Base-by-base conservation (phyloP, 2,329 filamentous ascomycete genomes). In the Pestalotiopsis sp. region DNA sequence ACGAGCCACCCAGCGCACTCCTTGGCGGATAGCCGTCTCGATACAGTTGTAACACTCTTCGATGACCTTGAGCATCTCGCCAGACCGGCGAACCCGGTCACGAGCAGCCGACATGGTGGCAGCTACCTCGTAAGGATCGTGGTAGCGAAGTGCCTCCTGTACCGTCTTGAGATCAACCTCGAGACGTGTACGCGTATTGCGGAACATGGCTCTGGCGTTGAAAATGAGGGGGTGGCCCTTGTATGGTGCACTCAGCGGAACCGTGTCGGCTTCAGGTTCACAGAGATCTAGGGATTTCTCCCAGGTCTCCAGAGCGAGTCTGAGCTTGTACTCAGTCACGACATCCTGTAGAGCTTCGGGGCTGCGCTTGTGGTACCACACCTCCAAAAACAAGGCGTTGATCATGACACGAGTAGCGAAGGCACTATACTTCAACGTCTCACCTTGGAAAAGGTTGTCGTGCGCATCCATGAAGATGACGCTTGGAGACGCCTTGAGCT, bases 401-500 rank as follows among this genome's bases (percentile, higher is more conserved):
- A 98, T 98, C 93, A 99, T 97, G 71, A 98, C 94, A 70, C 96
- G 93, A 11, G 96, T 97, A 4, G 94, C 95, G 78, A 98, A 99
- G 1, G 95, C 95, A 77, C 95, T 98, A 84, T 98, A 99, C 74
- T 92, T 91, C 64, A 95, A 88, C 68, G 89, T 88, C 77, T 98
- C 94, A 71, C 95, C 96, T 79, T 97, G 94, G 85, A 98, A 98
- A 3, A 99, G 88, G 70, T 94, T 94, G 80, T 97, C 94, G 76
- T 98, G 95, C 1, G 96, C 95, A 75, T 97, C 92, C 81, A 96
- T 92, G 78, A 98, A 97, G 0, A 94, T 97, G 68, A 94, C 90
- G 35, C 90, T 89, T 22, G 90, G 89, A 7, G 92, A 92, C 7
- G 86, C 84, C 68, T 87, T 87, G 68, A 97, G 84, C 69, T 89